Evolutionary conservation across 345 rosid species (phyloP), one percentile per base, ranked within the genome.

Genomic region (Balakata baccata): DNA sequence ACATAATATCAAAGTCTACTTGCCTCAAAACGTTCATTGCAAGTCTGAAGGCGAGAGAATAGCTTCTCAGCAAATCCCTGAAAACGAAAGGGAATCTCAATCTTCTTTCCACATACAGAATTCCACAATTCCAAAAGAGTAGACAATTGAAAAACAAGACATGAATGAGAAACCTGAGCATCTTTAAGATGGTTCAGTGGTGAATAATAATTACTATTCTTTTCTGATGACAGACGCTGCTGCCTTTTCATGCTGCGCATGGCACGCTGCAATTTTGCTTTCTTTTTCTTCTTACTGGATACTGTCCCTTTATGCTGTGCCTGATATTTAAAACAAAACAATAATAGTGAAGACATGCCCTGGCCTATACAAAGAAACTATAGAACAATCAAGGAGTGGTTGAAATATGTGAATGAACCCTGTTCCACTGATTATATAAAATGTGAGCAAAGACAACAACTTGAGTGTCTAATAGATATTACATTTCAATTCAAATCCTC

Each of bases 231-330:
- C 46, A 87, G 18, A 46, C 97, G 92, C 71, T 95, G 97, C 78
- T 87, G 83, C 74, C 75, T 91, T 77, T 95, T 92, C 85, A 95
- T 87, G 88, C 86, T 91, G 56, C 88, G 84, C 64, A 88, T 68
- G 34, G 88, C 94, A 69, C 97, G 93, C 81, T 87, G 88, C 83
- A 95, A 80, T 81, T 92, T 95, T 66, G 99, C 99, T 83, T 92
- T 85, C 92, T 92, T 95, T 82, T 92, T 91, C 88, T 89, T 95
- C 89, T 95, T 95, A 85, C 97, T 92, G 73, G 97, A 75, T 70
- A 81, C 70, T 34, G 98, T 95, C 68, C 97, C 98, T 80, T 87
- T 86, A 85, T 90, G 86, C 68, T 75, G 77, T 43, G 98, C 99
- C 98, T 91, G 79, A 57, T 69, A 85, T 74, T 70, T 38, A n/a